phyloP scores from a whole-genome alignment of 2,329 filamentous ascomycete species.

The Cadophora luteo-olivacea region DNA sequence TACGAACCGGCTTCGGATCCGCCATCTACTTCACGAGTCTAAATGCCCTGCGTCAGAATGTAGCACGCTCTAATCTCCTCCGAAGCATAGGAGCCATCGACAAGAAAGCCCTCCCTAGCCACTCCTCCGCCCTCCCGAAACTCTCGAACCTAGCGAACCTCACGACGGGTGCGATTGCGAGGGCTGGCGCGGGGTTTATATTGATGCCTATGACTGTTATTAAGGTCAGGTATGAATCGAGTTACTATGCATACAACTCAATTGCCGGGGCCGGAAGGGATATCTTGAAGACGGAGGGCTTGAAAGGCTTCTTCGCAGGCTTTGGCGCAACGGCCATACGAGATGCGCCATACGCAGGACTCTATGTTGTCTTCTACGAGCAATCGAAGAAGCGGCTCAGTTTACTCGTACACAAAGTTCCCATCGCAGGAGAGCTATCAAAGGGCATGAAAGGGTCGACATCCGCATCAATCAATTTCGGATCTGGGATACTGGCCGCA shows the following conservation, averaged over 20 bases:
- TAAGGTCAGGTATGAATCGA: constrained; percentile 95
- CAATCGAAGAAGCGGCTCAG: constrained; percentile 71
- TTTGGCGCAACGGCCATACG: constrained; percentile 92
- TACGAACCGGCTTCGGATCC: constrained; percentile 90
- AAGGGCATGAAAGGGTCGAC: constrained; percentile 44
- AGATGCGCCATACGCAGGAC: constrained; percentile 94
- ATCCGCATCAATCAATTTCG: constrained; percentile 80
- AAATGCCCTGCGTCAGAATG: constrained; percentile 78
- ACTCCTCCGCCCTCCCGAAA: constrained; percentile 79
- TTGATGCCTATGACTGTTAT: constrained; percentile 97
- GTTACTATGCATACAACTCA: constrained; percentile 82
- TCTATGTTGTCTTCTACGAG: constrained; percentile 96
- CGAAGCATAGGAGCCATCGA: constrained; percentile 41
- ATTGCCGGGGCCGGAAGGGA: constrained; percentile 74
- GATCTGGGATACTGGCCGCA: constrained; percentile 80
- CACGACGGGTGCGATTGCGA: constrained; percentile 80
- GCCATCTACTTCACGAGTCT: constrained; percentile 93
- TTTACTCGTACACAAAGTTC: constrained; percentile 38
- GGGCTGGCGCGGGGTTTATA: constrained; percentile 85
- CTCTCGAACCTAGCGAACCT: constrained; percentile 87
- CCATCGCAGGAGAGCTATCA: constrained; percentile 34
- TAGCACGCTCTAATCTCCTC: constrained; percentile 55
- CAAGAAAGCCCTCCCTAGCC: constrained; percentile 31
- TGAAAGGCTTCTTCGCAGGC: constrained; percentile 88
- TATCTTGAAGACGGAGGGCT: constrained; percentile 75